phyloP scores from a whole-genome alignment of 2,329 filamentous ascomycete genomes.

The Fusarium verrucosum region DNA sequence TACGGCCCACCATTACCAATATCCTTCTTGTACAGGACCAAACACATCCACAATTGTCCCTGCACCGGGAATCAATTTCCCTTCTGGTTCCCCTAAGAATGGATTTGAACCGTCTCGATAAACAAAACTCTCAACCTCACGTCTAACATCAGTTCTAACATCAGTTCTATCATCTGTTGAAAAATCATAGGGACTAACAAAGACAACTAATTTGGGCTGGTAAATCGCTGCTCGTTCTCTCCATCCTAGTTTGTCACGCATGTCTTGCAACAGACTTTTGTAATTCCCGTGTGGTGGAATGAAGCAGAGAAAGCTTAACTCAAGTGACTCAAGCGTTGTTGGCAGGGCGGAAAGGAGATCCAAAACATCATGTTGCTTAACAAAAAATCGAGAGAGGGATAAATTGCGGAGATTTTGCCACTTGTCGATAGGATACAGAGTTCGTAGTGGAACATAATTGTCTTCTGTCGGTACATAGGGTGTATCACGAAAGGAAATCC shows the following conservation, averaged over 20 bases:
- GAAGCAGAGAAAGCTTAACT: conserved; percentile 49
- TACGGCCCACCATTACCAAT: background rate
- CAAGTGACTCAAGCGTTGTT: conserved; percentile 42
- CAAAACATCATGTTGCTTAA: conserved; percentile 45
- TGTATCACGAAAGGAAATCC: background rate
- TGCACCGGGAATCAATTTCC: rapidly evolving
- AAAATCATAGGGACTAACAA: too few species aligned
- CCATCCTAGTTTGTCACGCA: conserved; percentile 12
- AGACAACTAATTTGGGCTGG: conserved; percentile 2
- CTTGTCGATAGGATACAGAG: conserved; percentile 45
- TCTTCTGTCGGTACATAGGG: too few species aligned
- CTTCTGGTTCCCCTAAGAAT: background rate
- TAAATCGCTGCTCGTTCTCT: background rate
- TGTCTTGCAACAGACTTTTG: background rate
- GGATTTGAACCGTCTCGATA: conserved; percentile 5
- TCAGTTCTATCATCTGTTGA: too few species aligned
- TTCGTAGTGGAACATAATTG: conserved; percentile 35
- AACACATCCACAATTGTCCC: background rate
- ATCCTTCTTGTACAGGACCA: background rate
- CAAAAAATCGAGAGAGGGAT: conserved; percentile 44
- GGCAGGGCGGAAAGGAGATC: conserved; percentile 44
- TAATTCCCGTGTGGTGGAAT: conserved; percentile 6
- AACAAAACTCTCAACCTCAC: background rate
- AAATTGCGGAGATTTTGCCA: conserved; percentile 47
- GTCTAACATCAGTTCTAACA: background rate